Percentiles rank a stretch among this genome's conserved stretches.
phyloP scores from a whole-genome alignment of 306 rosid species.

The Acacia acuminata region DNA sequence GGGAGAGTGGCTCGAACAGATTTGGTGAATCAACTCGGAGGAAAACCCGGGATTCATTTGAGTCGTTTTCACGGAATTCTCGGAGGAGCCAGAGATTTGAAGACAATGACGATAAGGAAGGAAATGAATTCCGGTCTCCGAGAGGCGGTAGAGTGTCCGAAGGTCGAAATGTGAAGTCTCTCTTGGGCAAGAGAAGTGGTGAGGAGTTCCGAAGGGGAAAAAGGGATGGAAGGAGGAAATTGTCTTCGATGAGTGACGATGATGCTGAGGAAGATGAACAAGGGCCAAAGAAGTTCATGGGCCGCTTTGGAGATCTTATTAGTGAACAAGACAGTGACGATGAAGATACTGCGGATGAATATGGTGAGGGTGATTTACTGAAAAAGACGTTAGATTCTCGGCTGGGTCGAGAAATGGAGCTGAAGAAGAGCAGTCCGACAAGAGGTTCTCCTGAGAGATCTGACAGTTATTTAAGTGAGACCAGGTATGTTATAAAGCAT shows the following conservation, averaged over 20 bases:
- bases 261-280: conserved; percentile 44
- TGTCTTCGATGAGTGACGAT: conserved; percentile 35
- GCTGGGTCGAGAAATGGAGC: conserved; percentile 45
- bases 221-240: conserved; percentile 29
- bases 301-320: conserved; percentile 45
- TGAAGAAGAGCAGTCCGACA: conserved; percentile 26
- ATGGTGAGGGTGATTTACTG: conserved; percentile 32
- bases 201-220: conserved; percentile 39
- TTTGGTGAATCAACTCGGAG: conserved; percentile 33
- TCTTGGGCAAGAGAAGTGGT: conserved; percentile 53
- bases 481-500: conserved; percentile 47
- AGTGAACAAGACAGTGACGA: conserved; percentile 56
- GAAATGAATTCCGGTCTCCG: conserved; percentile 11
- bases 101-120: neutral
- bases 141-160: conserved; percentile 12
- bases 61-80: conserved; percentile 28
- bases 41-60: conserved; percentile 20
- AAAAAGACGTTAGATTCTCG: conserved; percentile 46
- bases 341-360: conserved; percentile 41
- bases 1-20: conserved; percentile 35
- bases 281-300: conserved; percentile 27
- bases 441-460: conserved; percentile 47
- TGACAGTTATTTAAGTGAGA: conserved; percentile 75
- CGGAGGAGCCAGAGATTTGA: conserved; percentile 21
- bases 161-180: conserved; percentile 32